phyloP scores from a whole-genome alignment of 495 filamentous ascomycete genomes.

The Podospora didyma region DNA sequence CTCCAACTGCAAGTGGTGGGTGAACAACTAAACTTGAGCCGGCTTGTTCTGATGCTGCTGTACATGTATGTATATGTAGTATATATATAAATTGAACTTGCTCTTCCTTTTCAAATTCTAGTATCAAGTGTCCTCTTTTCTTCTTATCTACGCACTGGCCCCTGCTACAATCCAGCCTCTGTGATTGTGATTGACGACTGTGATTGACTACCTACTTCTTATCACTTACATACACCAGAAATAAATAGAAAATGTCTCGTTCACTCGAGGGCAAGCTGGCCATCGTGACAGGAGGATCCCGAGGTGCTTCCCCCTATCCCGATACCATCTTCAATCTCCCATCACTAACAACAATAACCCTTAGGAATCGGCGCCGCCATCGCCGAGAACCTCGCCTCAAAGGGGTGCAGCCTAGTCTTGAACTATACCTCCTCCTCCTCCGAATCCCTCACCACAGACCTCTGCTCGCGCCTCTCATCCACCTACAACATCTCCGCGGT shows the following conservation, averaged over 20 bases:
- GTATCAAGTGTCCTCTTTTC: not conserved
- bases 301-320: conserved; percentile 38
- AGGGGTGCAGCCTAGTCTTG: conserved; percentile 65
- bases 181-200: not conserved
- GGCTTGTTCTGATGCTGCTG: not conserved
- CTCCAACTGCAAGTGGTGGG: conserved; percentile 11
- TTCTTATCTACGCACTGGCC: too few species aligned
- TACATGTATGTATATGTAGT: not conserved
- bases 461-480: conserved; percentile 38
- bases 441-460: conserved; percentile 14
- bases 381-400: conserved; percentile 69
- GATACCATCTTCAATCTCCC: not conserved
- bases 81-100: not conserved
- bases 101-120: not conserved
- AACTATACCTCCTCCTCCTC: conserved; percentile 61
- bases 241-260: conserved; percentile 25
- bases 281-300: conserved; percentile 73
- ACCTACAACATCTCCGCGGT: conserved; percentile 35
- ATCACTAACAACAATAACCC: conserved; percentile 13
- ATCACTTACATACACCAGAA: not conserved
- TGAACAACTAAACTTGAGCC: not conserved
- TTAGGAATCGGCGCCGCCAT: conserved; percentile 86
- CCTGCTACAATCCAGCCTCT: too few species aligned
- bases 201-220: not conserved
- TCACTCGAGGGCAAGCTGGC: conserved; percentile 65